Base-by-base conservation (phyloP, 2,329 filamentous ascomycete genomes). In the Macrophomina pseudophaseolina region DNA sequence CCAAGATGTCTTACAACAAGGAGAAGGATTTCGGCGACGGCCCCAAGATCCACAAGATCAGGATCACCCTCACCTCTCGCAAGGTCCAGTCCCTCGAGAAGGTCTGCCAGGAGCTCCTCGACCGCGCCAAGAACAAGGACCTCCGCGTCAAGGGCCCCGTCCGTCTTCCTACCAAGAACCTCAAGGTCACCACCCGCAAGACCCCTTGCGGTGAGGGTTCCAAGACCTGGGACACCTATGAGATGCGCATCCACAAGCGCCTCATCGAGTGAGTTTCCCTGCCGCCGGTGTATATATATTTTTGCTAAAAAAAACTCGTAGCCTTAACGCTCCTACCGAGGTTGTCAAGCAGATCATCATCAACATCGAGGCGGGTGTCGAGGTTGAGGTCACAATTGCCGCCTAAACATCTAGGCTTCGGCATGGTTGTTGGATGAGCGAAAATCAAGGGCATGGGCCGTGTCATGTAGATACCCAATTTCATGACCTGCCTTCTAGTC, bases 241-340 rank as follows among this genome's bases (percentile, higher is more conserved):
- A 99, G 91, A 96, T 99, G 93, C 91, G 94, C 86, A 97, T 97
- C 82, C 93, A 97, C 90, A 97, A 97, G 91, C 91, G 94, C 76
- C 88, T 97, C 80, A 97, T 97, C 80, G 94, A 97, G 89, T 92
- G 81, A 77, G 89, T 87, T 12, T 16, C 23, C 38, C 9, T 23
- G 30, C 12, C 14, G 1, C 18, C 7, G 32, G 42, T 14, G 16
- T 14, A 44, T 14, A 5, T 65, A 12, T 18, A 2, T 8, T 42
- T 5, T 40, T 12, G 42, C 40, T 48, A 30, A 66, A 16, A 16
- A 48, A 18, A 5, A 49, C 42, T 68, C 3, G 23, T 70, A 91
- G 89, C 84, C 87, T 99, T 74, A 94, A 96, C 85, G 95, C 95
- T 77, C 95, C 95, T 71, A 99, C 95, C 79, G 95, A 99, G 89